Percentiles rank a stretch among this genome's conserved stretches.
Evolutionary conservation across 2,329 filamentous ascomycete species (phyloP).

Genomic region (Aspergillus viridinutans): DNA sequence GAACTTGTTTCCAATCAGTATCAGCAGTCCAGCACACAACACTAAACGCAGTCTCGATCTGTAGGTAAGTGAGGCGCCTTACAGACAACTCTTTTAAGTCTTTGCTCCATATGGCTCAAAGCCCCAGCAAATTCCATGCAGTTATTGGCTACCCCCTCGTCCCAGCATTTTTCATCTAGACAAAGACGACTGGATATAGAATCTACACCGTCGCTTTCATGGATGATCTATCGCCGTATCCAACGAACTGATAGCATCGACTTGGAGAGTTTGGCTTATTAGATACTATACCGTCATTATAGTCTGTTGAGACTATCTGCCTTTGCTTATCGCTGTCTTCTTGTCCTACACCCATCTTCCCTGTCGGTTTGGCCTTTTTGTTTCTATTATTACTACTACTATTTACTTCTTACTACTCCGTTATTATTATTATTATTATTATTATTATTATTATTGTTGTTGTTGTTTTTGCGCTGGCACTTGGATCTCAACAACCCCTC

Average conservation of each 20-base stretch:
- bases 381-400: neutral
- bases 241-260: neutral
- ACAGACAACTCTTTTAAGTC: neutral
- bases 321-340: neutral
- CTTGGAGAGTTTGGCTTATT: neutral
- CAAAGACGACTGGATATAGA: neutral
- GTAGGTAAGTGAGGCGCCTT: neutral
- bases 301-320: neutral
- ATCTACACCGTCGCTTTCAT: neutral
- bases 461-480: conserved; percentile 9
- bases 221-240: neutral
- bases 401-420: neutral
- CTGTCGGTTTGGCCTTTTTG: neutral
- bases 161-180: neutral
- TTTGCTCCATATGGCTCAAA: neutral
- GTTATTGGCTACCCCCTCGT: neutral
- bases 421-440: conserved; percentile 8
- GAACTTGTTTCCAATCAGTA: neutral
- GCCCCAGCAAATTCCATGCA: neutral
- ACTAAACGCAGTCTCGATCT: neutral
- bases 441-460: conserved; percentile 7
- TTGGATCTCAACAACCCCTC: conserved; percentile 16
- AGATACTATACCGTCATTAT: neutral
- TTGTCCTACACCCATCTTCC: neutral
- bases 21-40: neutral